Evolutionary conservation across 2,329 filamentous ascomycete species (phyloP), one percentile per base, ranked within the genome.

Genomic region (Stagonosporopsis chrysanthemi): DNA sequence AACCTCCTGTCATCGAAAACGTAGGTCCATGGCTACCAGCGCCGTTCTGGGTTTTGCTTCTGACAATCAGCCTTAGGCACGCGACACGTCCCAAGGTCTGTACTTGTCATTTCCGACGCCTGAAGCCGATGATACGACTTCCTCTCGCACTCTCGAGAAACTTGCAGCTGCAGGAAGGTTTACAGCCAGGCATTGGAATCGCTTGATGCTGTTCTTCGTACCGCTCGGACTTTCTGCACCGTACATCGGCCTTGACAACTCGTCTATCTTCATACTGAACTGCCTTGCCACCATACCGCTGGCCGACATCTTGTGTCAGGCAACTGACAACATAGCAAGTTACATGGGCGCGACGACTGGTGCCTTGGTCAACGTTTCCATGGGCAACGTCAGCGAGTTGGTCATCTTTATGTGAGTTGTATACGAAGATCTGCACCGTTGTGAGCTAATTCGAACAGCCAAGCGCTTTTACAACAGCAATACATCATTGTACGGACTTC

Each of bases 401-500:
- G 89, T 96, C 63, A 89, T 92, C 6, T 77, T 92, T 84, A 87
- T 53, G 75, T 75, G 81, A 68, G 81, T 28, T 12, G 2, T 7
- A 17, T 9, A 3, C 5, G 2, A 7, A 36, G 8, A 6, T 8
- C 6, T 15, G 15, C 19, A 11, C 75, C 38, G 33, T 14, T 22
- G n/a, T 12, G 74, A 7, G 17, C 22, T 36, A 24, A 48, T 24
- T 59, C 55, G 77, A 93, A 7, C 19, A 87, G 96, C 67, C 89
- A 96, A 64, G 92, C 92, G 0, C 79, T 96, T 31, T 78, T 83
- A 8, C 83, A 93, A 52, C 75, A 82, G 40, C 84, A 95, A 75
- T 84, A 94, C n/a, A 78, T 90, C 39, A 93, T 97, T 60, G 91
- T 96, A 1, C 90, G 96, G 74, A 95, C 92, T 0, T 96, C 92